phyloP scores from a whole-genome alignment of 2,329 filamentous ascomycete genomes.

The Colletotrichum sp. region DNA sequence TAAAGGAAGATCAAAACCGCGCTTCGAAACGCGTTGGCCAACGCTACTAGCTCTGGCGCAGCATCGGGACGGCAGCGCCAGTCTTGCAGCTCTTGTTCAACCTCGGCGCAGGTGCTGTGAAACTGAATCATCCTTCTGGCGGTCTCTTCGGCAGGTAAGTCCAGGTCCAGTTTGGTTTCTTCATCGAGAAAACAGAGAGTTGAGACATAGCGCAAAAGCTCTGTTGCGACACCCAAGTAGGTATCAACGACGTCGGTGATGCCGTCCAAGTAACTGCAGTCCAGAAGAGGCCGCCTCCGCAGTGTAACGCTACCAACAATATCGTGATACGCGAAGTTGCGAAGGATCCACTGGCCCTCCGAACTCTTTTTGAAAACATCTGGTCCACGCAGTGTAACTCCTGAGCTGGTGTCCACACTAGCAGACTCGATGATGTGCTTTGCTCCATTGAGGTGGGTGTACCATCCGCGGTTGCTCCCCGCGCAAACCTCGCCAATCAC shows the following conservation, averaged over 20 bases:
- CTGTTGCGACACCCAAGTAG: conserved; percentile 20
- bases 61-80: conserved; percentile 7
- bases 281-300: conserved; percentile 9
- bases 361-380: conserved; percentile 17
- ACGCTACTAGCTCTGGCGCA: background rate
- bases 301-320: conserved; percentile 15
- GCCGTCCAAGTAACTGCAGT: conserved; percentile 12
- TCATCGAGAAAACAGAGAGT: conserved; percentile 3
- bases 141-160: background rate
- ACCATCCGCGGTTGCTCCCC: conserved; percentile 8
- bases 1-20: conserved; percentile 7
- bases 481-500: conserved; percentile 13
- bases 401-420: background rate
- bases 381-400: background rate
- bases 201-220: conserved; percentile 5
- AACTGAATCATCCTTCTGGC: background rate
- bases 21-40: conserved; percentile 8
- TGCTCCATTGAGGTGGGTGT: conserved; percentile 15
- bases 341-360: conserved; percentile 22
- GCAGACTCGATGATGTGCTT: conserved; percentile 19
- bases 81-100: conserved; percentile 6
- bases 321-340: conserved; percentile 24
- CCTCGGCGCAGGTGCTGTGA: background rate
- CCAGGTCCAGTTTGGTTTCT: background rate
- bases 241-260: conserved; percentile 22